Base-by-base conservation (phyloP, 1,284 basidiomycete genomes). In the Neonothopanus nambi region DNA sequence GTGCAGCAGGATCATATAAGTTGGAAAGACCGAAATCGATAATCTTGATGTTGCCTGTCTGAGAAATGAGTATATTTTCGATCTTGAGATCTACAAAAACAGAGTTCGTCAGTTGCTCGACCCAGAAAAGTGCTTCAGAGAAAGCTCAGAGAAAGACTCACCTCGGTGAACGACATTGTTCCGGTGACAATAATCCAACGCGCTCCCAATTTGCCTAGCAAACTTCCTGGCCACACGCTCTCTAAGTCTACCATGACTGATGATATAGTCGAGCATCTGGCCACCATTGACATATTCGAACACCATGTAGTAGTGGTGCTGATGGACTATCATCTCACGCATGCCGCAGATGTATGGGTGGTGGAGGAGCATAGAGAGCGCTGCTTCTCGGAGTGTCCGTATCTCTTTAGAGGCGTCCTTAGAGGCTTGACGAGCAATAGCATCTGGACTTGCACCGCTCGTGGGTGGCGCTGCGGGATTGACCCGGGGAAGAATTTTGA, bases 221-320 rank as follows among this genome's bases (percentile, higher is more conserved):
- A 99, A 99, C 75, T 97, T 98, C 63, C 96, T 80, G 4, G 96
- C 96, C 30, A 95, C 93, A 52, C 96, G 84, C 70, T 99, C 97
- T 30, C 96, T 80, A 57, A 99, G 80, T 35, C 95, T 81, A n/a
- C 96, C 96, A 66, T 99, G 97, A 62, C 91, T 91, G 74, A 99
- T 99, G 76, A 99, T 99, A 70, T 98, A 99, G 81, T 99, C 96
- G 61, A 99, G 86, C 93, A 99, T 97, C 77, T 99, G 96, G 0
- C 97, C 96, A 43, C 97, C 96, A 63, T 95, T 95, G 72, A 99
- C 93, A 71, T 98, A 98, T 71, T 99, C 96, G 69, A 92, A 95
- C 4, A 98, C 92, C 94, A 99, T 98, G 78, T 99, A 98, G 73
- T 98, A 98, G 72, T 99, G 96, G 67, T 96, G 88, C 56, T 91